Conservation (phyloP, 371 early-diverging fungal species). For the Choanephora cucurbitarum region DNA sequence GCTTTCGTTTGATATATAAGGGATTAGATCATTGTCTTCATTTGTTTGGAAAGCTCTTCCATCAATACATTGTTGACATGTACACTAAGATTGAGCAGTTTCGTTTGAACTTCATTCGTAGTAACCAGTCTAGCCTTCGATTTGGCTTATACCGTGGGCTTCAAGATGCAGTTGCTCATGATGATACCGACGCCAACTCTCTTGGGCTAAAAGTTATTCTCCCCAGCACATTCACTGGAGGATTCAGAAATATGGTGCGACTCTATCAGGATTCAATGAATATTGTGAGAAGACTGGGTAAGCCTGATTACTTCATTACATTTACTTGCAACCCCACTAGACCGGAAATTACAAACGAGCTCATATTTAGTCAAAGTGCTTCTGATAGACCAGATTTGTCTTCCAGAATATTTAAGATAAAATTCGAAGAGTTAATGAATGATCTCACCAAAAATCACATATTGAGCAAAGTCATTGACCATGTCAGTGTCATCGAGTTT, state of each 20-base stretch:
- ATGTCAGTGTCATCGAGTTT: too few species aligned
- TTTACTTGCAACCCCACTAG: conserved; percentile 44
- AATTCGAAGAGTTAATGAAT: conserved; percentile 18
- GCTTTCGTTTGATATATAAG: neutral
- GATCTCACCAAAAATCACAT: too few species aligned
- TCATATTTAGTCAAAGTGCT: conserved; percentile 15
- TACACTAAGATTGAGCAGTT: too few species aligned
- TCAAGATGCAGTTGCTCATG: too few species aligned
- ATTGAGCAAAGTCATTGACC: too few species aligned
- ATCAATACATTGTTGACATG: conserved; percentile 10
- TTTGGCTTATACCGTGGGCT: too few species aligned
- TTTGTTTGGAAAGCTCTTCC: neutral
- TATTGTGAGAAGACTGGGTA: conserved; percentile 25
- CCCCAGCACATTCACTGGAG: conserved; percentile 27
- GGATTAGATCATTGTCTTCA: neutral
- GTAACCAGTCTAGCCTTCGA: too few species aligned
- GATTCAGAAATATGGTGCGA: conserved; percentile 24
- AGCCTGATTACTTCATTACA: conserved; percentile 41
- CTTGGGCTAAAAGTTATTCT: conserved; percentile 19
- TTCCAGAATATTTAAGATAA: conserved; percentile 25
- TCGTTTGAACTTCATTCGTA: too few species aligned
- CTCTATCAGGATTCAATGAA: conserved; percentile 33
- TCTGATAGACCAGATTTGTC: conserved; percentile 23
- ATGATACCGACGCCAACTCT: neutral
- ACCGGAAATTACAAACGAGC: conserved; percentile 27